These are phyloP conservation scores for Sporobolomyces roseus DNA, from an alignment of 768 basidiomycete genomes.

Conservation along the genomic window DNA sequence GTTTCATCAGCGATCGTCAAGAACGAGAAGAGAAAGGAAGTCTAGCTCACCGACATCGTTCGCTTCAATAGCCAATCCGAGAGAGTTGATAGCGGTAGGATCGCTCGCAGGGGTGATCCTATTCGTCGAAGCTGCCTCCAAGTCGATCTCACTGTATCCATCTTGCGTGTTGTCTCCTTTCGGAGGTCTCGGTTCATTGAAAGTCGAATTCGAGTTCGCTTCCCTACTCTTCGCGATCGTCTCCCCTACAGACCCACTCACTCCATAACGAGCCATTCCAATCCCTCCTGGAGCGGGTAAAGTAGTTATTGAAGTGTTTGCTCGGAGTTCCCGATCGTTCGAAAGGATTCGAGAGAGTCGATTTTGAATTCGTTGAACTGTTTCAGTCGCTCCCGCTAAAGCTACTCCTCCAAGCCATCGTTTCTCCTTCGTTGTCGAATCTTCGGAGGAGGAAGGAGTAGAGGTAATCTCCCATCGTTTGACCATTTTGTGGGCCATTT, in stretches of 20 bases:
- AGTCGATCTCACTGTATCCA: conserved; percentile 50
- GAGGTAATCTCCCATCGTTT: conserved; percentile 21
- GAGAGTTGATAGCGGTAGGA: conserved; percentile 56
- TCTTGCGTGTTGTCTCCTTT: conserved; percentile 37
- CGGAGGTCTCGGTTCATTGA: conserved; percentile 4
- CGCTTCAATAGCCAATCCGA: conserved; percentile 66
- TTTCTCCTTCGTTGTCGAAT: background rate
- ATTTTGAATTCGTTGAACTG: conserved; percentile 23
- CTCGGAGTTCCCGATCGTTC: conserved; percentile 12
- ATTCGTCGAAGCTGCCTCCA: conserved; percentile 48
- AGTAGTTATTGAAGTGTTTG: conserved; percentile 20
- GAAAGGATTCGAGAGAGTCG: conserved; percentile 10
- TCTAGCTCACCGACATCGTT: conserved; percentile 53
- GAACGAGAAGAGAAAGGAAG: background rate
- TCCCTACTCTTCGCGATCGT: conserved; percentile 15
- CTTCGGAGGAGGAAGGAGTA: background rate
- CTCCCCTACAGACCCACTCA: conserved; percentile 14
- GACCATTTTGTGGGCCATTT: conserved; percentile 53
- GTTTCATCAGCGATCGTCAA: conserved; percentile 1
- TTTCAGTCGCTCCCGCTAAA: conserved; percentile 11
- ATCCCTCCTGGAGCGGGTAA: background rate
- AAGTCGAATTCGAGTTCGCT: conserved; percentile 20
- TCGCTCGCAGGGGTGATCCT: conserved; percentile 53
- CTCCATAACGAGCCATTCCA: conserved; percentile 6
- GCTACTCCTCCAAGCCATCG: conserved; percentile 21